Percentiles rank a stretch among this genome's conserved stretches.
These are phyloP conservation scores for Neurospora sp. DNA, from an alignment of 495 filamentous ascomycete species.

Conservation along the genomic window DNA sequence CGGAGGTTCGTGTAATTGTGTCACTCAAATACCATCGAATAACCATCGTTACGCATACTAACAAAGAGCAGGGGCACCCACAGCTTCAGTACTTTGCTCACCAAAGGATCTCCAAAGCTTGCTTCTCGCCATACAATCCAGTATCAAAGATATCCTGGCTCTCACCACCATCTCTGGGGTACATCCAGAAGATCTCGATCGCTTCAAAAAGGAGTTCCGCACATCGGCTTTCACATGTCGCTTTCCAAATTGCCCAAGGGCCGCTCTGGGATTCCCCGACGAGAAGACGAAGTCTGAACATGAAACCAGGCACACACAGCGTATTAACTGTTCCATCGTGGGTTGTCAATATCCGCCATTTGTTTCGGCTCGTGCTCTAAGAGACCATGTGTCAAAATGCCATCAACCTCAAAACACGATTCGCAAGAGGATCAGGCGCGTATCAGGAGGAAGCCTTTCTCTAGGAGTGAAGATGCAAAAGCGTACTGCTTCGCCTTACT, in stretches of 20 bases:
- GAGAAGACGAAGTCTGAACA: not conserved
- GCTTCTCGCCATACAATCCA: not conserved
- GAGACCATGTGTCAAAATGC: not conserved
- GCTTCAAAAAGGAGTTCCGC: slow-evolving; percentile 14
- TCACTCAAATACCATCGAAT: too few species aligned
- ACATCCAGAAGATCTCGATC: slow-evolving; percentile 10
- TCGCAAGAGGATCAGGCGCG: not conserved
- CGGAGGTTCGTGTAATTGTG: not conserved
- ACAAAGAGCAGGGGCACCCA: not conserved
- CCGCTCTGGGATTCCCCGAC: not conserved
- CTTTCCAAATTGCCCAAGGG: slow-evolving; percentile 2
- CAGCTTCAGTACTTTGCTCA: not conserved
- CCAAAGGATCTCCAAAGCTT: not conserved
- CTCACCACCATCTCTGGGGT: slow-evolving; percentile 5
- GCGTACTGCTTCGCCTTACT: too few species aligned
- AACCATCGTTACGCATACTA: too few species aligned
- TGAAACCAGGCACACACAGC: not conserved
- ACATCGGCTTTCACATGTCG: slow-evolving; percentile 17
- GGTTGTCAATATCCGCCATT: slow-evolving; percentile 10
- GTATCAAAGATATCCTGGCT: not conserved
- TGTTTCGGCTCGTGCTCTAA: not conserved
- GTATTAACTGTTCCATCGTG: not conserved
- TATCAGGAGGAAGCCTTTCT: not conserved
- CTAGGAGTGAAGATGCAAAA: not conserved
- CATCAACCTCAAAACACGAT: not conserved